Evolutionary conservation across 2,329 filamentous ascomycete genomes (phyloP), one percentile per base, ranked within the genome.

Genomic region (Aspergillus pseudonomiae): DNA sequence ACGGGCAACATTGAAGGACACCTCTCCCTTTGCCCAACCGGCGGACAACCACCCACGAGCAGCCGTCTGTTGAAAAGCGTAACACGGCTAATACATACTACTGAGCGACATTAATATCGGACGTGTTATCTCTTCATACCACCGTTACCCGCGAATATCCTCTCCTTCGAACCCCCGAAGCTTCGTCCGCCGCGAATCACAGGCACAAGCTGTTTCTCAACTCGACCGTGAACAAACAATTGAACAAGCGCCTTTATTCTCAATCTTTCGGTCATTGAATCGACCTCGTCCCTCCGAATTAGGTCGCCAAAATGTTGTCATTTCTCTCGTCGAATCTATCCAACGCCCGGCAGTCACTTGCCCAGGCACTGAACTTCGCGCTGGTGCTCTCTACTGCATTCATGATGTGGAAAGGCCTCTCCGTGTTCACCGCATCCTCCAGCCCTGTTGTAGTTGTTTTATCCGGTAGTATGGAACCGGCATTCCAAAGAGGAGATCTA

Each of bases 361-460:
- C 88, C 56, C 93, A 96, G 83, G 79, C 94, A 70, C 88, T 97
- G 75, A 96, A 96, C 81, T 97, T 97, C 78, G 93, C 89, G 62
- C 88, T 97, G 67, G 92, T 97, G 66, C 87, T 97, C 57, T 93
- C 91, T 11, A 95, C 92, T 1, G 93, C 94, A 1, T 97, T 97
- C 76, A 97, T 97, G 93, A 88, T 96, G 82, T 93, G 90, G 93
- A 97, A 97, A 79, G 92, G 91, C 11, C 88, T 97, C 64, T 94
- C 90, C 10, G 87, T 97, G 34, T 81, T 88, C 67, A 88, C 91
- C 63, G 89, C 95, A 73, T 91, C 89, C 6, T 87, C 89, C 14
- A 91, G 88, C 11, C 88, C 88, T 1, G 89, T 89, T 41, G 28
- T 54, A n/a, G 55, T 53, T 58, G 68, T 70, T 6, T 79, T 89